phyloP scores from a whole-genome alignment of 2,329 filamentous ascomycete genomes.

The Cladophialophora exuberans region DNA sequence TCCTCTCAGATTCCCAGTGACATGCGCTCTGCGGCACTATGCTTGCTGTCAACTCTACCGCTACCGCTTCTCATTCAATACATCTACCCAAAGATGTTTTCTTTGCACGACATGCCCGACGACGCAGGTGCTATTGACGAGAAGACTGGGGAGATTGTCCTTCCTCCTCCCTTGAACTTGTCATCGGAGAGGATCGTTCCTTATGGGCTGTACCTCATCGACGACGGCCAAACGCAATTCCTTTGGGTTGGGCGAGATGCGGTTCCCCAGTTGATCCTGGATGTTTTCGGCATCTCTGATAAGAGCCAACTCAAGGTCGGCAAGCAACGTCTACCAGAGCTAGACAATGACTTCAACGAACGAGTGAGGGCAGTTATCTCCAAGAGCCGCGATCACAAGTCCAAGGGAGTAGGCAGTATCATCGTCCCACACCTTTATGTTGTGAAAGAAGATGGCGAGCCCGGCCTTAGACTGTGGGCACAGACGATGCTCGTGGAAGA shows the following conservation, averaged over 20 bases:
- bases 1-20: constrained; percentile 93
- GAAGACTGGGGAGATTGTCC: constrained; percentile 82
- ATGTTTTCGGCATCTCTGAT: constrained; percentile 89
- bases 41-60: constrained; percentile 76
- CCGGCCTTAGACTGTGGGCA: constrained; percentile 92
- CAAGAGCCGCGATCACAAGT: constrained; percentile 86
- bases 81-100: constrained; percentile 70
- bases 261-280: constrained; percentile 81
- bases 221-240: constrained; percentile 97
- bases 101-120: constrained; percentile 92
- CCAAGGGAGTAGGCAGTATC: constrained; percentile 89
- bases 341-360: constrained; percentile 97
- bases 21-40: constrained; percentile 88
- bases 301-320: constrained; percentile 84
- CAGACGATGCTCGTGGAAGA: constrained; percentile 96
- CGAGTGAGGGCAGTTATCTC: constrained; percentile 85
- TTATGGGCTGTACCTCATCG: constrained; percentile 93
- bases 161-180: constrained; percentile 83
- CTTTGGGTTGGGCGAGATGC: constrained; percentile 93
- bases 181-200: constrained; percentile 85
- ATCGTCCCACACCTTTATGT: constrained; percentile 91
- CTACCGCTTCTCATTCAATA: constrained; percentile 31
- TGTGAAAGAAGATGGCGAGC: constrained; percentile 93
- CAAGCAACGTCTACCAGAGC: constrained; percentile 81
- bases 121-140: constrained; percentile 83